phyloP scores from a whole-genome alignment of 2,329 filamentous ascomycete species.

The Aureobasidium sp. region DNA sequence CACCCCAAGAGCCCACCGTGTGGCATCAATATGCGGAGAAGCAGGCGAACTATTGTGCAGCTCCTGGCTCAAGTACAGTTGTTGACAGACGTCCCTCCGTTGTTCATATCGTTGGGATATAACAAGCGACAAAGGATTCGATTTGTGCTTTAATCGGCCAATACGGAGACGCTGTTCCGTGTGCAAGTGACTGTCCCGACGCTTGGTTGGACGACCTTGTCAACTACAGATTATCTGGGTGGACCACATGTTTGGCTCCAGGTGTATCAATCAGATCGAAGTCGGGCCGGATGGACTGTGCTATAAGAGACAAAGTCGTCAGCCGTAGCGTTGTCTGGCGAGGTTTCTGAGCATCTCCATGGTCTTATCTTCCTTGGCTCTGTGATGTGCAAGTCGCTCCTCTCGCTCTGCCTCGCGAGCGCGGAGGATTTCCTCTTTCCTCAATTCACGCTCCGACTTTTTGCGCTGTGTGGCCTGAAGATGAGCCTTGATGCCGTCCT shows the following conservation, averaged over 20 bases:
- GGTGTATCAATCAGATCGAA: background rate
- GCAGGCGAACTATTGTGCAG: background rate
- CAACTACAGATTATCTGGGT: no score
- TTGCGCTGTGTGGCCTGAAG: conserved; percentile 60
- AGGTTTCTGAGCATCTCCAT: conserved; percentile 74
- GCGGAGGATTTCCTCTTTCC: conserved; percentile 71
- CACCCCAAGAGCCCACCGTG: background rate
- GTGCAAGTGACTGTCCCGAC: no score
- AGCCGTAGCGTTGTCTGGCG: conserved; percentile 73
- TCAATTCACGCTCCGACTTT: conserved; percentile 77
- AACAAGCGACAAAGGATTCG: no score
- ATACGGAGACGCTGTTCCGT: no score
- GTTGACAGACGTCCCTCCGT: background rate
- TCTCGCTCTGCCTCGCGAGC: conserved; percentile 74
- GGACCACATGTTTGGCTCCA: background rate
- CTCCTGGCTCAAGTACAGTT: background rate
- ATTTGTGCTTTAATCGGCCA: no score
- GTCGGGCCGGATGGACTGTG: background rate
- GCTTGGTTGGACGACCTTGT: no score
- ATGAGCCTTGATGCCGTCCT: conserved; percentile 59
- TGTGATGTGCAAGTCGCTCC: conserved; percentile 62
- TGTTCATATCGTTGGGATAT: background rate
- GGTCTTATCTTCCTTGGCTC: conserved; percentile 73
- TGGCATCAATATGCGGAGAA: background rate
- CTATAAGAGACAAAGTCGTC: conserved; percentile 8